phyloP scores from a whole-genome alignment of 345 rosid species.

The Pseudoturritis turrita region DNA sequence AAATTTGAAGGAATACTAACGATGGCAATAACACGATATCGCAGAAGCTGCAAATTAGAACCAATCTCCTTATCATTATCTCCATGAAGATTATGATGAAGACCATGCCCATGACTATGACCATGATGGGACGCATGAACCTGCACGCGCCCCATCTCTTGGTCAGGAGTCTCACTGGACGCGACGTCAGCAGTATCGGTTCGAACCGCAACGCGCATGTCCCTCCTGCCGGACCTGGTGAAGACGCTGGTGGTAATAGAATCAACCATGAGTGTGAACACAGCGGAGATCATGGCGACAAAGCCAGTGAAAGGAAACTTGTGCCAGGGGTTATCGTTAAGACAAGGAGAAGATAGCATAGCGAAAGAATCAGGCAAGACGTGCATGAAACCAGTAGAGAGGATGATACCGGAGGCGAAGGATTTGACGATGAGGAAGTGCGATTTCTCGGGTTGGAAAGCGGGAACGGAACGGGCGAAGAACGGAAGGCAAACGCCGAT shows the following conservation, averaged over 20 bases:
- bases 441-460: conserved; percentile 38
- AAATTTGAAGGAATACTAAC: conserved; percentile 25
- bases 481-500: conserved; percentile 55
- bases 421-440: conserved; percentile 47
- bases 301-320: conserved; percentile 48
- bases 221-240: neutral
- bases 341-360: conserved; percentile 42
- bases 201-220: neutral
- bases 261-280: conserved; percentile 50
- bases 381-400: conserved; percentile 48
- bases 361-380: conserved; percentile 53
- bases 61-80: conserved; percentile 4
- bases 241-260: conserved; percentile 39
- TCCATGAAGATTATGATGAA: neutral
- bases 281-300: conserved; percentile 42
- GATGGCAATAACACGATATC: conserved; percentile 45
- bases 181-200: neutral
- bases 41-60: conserved; percentile 33
- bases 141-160: conserved; percentile 8
- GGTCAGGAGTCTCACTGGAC: conserved; percentile 20
- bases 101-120: conserved; percentile 33
- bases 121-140: conserved; percentile 28
- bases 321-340: conserved; percentile 41
- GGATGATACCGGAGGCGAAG: conserved; percentile 52
- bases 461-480: conserved; percentile 33